Base-by-base conservation (phyloP, 1,284 basidiomycete species). In the Stygiomarasmius scandens region DNA sequence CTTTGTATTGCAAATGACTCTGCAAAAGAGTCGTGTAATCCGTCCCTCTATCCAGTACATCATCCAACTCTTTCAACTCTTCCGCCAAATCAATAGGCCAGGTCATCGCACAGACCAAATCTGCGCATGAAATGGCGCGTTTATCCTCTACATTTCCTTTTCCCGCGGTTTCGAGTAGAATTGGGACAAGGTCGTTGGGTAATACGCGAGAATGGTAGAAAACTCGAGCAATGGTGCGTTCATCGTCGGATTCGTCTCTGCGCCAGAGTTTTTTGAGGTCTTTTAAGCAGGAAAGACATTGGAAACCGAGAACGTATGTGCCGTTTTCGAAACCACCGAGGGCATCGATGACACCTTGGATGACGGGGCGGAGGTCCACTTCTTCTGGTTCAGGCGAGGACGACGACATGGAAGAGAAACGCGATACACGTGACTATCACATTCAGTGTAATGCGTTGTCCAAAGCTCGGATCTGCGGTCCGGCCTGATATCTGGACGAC, bases 61-160 rank as follows among this genome's bases (percentile, higher is more conserved):
- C 90, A 67, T 93, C 90, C 50, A 95, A 81, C 68, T 97, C 95
- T 68, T 91, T 92, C 60, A 98, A 77, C 73, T 98, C 96, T 66
- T 92, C 89, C 1, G 92, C 90, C 59, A 97, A 78, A 73, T 98
- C 93, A 58, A 98, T 96, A 1, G 96, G 96, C 95, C 95, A 98
- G 2, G 95, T 98, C 88, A 98, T 91, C 0, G 95, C 94, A 0
- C 93, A 92, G 67, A 96, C 88, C 24, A 98, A 78, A 69, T 98
- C 96, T 6, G 87, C 90, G 63, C 90, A 92, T 2, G 91, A 86
- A 22, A 97, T 82, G 0, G 93, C 91, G 50, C 94, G 84, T 69
- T 92, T 93, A 77, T 88, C 93, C 68, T 88, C 92, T 49, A 89
- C 85, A 22, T 83, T 76, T 11, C 92, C 92, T 61, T 85, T 84